Conservation (phyloP, 768 basidiomycete genomes). For the Leucogyrophana mollusca region DNA sequence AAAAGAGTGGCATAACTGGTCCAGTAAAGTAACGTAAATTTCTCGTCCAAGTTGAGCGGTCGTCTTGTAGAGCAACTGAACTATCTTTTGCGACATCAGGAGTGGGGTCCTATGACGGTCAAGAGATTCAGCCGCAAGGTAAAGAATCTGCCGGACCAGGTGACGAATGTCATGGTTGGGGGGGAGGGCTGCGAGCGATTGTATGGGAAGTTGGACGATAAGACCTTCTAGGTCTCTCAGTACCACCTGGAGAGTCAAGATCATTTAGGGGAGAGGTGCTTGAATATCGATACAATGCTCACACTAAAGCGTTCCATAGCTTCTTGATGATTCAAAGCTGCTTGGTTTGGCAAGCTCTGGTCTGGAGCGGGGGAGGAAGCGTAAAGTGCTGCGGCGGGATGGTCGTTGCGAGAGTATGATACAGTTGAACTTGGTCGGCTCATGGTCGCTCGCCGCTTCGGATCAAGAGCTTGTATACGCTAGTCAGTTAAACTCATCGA, state of each 20-base stretch:
- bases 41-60: conserved; percentile 84
- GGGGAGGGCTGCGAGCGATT: conserved; percentile 69
- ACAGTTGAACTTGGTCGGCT: conserved; percentile 74
- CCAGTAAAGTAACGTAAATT: conserved; percentile 86
- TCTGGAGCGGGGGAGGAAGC: conserved; percentile 66
- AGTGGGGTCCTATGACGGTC: conserved; percentile 87
- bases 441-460: conserved; percentile 49
- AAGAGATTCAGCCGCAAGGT: conserved; percentile 73
- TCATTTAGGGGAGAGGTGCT: conserved; percentile 25
- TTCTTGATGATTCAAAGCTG: conserved; percentile 67
- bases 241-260: conserved; percentile 19
- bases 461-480: conserved; percentile 45
- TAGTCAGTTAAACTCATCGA: conserved; percentile 11
- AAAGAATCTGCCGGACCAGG: conserved; percentile 79
- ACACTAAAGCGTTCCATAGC: conserved; percentile 88
- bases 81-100: conserved; percentile 94
- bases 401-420: conserved; percentile 56
- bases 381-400: conserved; percentile 44
- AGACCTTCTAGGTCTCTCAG: conserved; percentile 75
- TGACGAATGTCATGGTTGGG: conserved; percentile 85
- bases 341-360: conserved; percentile 36
- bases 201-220: conserved; percentile 69
- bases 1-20: conserved; percentile 85
- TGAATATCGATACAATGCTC: conserved; percentile 24
- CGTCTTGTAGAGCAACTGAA: conserved; percentile 92